These are phyloP conservation scores for Penicillium sp. DNA, from an alignment of 2,329 filamentous ascomycete species.

Conservation along the genomic window DNA sequence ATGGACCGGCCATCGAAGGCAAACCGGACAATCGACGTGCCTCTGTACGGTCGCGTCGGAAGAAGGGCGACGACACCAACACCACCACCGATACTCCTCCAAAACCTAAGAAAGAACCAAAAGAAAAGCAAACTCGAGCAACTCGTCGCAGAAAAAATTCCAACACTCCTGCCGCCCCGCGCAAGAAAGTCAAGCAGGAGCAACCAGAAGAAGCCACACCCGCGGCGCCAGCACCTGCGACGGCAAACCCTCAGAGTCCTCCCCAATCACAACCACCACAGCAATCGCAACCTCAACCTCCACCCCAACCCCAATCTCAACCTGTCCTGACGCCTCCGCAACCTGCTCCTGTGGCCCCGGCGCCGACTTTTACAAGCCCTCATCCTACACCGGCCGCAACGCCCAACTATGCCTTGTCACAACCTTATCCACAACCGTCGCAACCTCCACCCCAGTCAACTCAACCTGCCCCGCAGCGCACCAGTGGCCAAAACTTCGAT, in stretches of 20 bases:
- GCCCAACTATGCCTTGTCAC: constrained; percentile 51
- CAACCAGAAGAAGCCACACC: constrained; percentile 20
- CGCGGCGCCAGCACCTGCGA: constrained; percentile 7
- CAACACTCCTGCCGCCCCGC: constrained; percentile 36
- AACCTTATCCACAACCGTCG: constrained; percentile 44
- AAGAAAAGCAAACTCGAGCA: constrained; percentile 27
- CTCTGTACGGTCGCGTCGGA: constrained; percentile 41
- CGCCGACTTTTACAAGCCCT: constrained; percentile 30
- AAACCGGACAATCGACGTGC: constrained; percentile 35
- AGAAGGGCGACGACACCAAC: constrained; percentile 41
- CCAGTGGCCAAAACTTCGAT: constrained; percentile 83
- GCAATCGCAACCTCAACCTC: not conserved
- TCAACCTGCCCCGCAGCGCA: constrained; percentile 49
- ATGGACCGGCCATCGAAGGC: constrained; percentile 24
- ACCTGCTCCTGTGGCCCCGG: constrained; percentile 2
- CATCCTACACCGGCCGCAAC: constrained; percentile 45
- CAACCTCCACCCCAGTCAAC: constrained; percentile 49
- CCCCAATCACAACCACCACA: constrained; percentile 8
- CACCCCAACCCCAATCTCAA: constrained; percentile 12
- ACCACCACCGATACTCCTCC: constrained; percentile 25
- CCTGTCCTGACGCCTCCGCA: constrained; percentile 10
- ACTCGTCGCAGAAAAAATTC: constrained; percentile 40
- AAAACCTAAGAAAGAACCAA: constrained; percentile 31
- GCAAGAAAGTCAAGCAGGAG: constrained; percentile 51
- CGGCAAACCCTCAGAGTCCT: constrained; percentile 12